phyloP scores from a whole-genome alignment of 2,329 filamentous ascomycete genomes.

The Metarhizium humberi region DNA sequence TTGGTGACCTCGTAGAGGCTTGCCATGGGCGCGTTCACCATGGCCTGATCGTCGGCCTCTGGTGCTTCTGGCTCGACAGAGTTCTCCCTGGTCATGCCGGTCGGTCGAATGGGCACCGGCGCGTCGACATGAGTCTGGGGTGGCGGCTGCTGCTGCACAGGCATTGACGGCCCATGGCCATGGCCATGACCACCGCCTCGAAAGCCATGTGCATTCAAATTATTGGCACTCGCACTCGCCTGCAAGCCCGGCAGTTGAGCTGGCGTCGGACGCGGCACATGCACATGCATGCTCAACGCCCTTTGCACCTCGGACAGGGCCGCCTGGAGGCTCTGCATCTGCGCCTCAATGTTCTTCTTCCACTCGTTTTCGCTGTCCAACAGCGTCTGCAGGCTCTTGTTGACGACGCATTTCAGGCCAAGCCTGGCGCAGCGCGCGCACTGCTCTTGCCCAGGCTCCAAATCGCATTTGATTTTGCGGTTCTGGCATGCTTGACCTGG shows the following conservation, averaged over 20 bases:
- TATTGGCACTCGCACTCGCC: not conserved
- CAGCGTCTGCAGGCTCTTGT: conserved; percentile 46
- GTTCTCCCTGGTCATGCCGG: conserved; percentile 23
- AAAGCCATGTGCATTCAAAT: not conserved
- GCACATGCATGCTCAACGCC: conserved; percentile 8
- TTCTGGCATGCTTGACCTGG: conserved; percentile 36
- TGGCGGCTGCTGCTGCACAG: not conserved
- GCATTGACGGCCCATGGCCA: not conserved
- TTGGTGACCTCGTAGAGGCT: conserved; percentile 23
- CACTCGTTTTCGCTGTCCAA: conserved; percentile 43
- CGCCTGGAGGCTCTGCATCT: conserved; percentile 16
- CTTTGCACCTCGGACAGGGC: conserved; percentile 18
- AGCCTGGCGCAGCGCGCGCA: conserved; percentile 41
- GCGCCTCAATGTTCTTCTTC: conserved; percentile 19
- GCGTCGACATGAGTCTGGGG: not conserved
- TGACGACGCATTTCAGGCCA: conserved; percentile 41
- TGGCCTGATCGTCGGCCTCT: conserved; percentile 16
- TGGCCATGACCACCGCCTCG: not conserved
- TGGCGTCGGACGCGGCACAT: conserved; percentile 1
- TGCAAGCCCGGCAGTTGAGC: not conserved
- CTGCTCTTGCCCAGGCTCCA: conserved; percentile 31
- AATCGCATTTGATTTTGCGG: conserved; percentile 46
- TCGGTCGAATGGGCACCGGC: conserved; percentile 5
- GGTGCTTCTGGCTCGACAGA: conserved; percentile 15
- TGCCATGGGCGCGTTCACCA: conserved; percentile 21